Evolutionary conservation across 495 filamentous ascomycete genomes (phyloP).

Genomic region (Wilcoxina mikolae): DNA sequence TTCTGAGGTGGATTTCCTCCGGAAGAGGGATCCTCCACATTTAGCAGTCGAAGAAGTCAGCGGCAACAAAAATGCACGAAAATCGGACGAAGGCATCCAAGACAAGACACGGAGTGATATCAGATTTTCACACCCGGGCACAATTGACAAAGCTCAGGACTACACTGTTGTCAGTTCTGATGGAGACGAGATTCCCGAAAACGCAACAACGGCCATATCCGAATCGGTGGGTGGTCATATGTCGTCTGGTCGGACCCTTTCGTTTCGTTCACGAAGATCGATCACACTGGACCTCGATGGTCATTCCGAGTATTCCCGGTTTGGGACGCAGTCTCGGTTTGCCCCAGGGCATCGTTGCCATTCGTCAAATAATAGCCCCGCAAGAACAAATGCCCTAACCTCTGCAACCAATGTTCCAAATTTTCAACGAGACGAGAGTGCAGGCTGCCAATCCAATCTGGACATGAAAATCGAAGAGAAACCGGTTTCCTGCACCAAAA

Average conservation of each 20-base stretch:
- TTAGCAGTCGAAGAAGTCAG: not conserved
- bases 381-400: not conserved
- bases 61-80: not conserved
- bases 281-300: not conserved
- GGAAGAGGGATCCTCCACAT: slow-evolving; percentile 1
- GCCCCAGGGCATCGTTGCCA: not conserved
- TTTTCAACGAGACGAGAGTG: not conserved
- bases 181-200: not conserved
- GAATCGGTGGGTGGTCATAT: not conserved
- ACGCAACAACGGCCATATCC: not conserved
- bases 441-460: too few relatives aligned
- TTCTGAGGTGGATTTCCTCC: slow-evolving; percentile 51
- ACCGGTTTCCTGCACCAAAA: not conserved
- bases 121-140: not conserved
- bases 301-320: slow-evolving; percentile 18
- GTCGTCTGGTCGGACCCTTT: not conserved
- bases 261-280: not conserved
- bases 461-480: not conserved
- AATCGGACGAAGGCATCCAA: not conserved
- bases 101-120: too few relatives aligned
- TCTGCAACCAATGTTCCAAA: not conserved
- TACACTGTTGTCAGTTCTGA: not conserved
- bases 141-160: not conserved
- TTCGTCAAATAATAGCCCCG: not conserved
- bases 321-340: slow-evolving; percentile 11